A percentile compares a stretch with the other conserved stretches of the same genome.
These are phyloP conservation scores for Cordyceps farinosa DNA, from an alignment of 2,329 filamentous ascomycete species.

Conservation along the genomic window DNA sequence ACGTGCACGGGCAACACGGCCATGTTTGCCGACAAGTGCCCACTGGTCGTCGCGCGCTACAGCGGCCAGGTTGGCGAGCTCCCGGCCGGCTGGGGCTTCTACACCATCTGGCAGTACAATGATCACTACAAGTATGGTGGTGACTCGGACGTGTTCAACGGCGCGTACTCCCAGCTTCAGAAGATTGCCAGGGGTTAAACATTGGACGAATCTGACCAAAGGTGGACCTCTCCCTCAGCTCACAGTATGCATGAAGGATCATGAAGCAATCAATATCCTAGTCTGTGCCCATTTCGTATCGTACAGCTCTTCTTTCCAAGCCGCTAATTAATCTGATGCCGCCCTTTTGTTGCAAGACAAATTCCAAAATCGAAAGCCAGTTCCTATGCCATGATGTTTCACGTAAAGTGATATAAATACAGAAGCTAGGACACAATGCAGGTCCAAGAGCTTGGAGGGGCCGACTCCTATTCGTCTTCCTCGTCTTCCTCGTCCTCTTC, in stretches of 20 bases:
- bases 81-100: constrained; percentile 48
- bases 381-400: neutral
- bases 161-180: constrained; percentile 24
- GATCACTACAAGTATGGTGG: constrained; percentile 48
- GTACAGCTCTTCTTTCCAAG: neutral
- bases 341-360: neutral
- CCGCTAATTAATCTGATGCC: neutral
- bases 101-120: constrained; percentile 55
- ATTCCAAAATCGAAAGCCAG: neutral
- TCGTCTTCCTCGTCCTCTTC: constrained; percentile 13
- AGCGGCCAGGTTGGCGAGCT: constrained; percentile 37
- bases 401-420: neutral
- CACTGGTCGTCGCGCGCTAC: constrained; percentile 46
- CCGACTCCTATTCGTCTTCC: constrained; percentile 13
- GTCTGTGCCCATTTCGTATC: neutral
- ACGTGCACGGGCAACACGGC: constrained; percentile 47
- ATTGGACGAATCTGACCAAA: no score
- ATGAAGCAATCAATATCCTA: no score
- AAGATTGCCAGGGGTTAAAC: neutral
- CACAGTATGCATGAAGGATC: no score
- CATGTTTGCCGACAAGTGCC: constrained; percentile 43
- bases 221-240: no score
- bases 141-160: constrained; percentile 52
- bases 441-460: neutral
- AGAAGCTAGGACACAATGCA: constrained; percentile 13